phyloP scores from a whole-genome alignment of 2,329 filamentous ascomycete species.

The Dactylonectria macrodidyma region DNA sequence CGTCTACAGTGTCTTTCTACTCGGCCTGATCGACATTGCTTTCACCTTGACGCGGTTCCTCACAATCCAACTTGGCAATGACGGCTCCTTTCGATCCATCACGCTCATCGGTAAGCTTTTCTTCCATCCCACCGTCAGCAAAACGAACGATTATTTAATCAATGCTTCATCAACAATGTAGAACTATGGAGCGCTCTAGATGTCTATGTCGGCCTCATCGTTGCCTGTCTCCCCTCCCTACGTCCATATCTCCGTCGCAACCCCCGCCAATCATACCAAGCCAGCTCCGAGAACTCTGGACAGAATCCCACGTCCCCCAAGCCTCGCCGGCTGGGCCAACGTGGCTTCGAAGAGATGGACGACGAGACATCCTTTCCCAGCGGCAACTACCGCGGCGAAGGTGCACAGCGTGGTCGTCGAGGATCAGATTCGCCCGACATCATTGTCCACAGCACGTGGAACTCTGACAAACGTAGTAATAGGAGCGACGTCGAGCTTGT shows the following conservation, averaged over 20 bases:
- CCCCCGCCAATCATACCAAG: background rate
- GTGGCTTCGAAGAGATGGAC: background rate
- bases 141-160: background rate
- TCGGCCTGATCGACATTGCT: conserved; percentile 11
- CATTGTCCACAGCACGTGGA: background rate
- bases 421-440: background rate
- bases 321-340: background rate
- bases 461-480: conserved; percentile 7
- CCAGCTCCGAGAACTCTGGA: background rate
- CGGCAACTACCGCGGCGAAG: background rate
- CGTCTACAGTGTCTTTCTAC: background rate
- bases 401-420: too few species aligned
- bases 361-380: background rate
- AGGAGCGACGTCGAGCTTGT: conserved; percentile 16
- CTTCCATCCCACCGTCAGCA: background rate
- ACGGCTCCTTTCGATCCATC: background rate
- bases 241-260: background rate
- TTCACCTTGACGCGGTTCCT: conserved; percentile 9
- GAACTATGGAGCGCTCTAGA: background rate
- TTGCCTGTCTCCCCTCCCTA: background rate
- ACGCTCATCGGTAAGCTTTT: background rate
- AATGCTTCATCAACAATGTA: background rate
- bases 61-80: background rate
- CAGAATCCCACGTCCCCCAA: background rate
- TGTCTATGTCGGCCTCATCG: background rate